Evolutionary conservation across 73 alveolate species (phyloP).

Genomic region (Paramecium primaurelia): DNA sequence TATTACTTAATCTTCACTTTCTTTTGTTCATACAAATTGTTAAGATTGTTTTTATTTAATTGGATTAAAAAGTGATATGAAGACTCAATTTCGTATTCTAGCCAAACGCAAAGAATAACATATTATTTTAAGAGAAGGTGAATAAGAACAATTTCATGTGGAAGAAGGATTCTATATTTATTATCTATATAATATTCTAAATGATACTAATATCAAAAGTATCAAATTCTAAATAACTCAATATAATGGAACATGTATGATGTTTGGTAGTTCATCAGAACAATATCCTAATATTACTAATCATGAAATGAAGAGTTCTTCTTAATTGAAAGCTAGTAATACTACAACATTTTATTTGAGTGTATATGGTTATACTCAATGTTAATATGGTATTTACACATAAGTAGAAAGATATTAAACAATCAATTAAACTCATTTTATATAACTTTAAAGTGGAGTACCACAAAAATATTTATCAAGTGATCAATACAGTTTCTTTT

Average conservation of each 20-base stretch:
- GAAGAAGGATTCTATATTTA: neutral
- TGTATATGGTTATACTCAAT: neutral
- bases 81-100: neutral
- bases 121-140: conserved; percentile 1
- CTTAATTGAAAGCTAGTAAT: neutral
- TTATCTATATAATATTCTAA: neutral
- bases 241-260: neutral
- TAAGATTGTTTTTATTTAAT: neutral
- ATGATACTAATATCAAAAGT: neutral
- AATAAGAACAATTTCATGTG: neutral
- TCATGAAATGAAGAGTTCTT: neutral
- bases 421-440: neutral
- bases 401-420: neutral
- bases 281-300: neutral
- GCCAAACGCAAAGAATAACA: conserved; percentile 1
- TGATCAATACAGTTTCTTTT: neutral
- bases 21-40: neutral
- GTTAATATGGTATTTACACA: neutral
- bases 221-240: neutral
- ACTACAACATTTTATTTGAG: neutral
- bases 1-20: neutral
- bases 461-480: neutral
- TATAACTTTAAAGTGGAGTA: neutral
- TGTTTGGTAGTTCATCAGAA: neutral
- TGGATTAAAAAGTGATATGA: neutral